Evolutionary conservation across 192 early-diverging fungal species (phyloP).

Genomic region (Backusella parvicylindrica): DNA sequence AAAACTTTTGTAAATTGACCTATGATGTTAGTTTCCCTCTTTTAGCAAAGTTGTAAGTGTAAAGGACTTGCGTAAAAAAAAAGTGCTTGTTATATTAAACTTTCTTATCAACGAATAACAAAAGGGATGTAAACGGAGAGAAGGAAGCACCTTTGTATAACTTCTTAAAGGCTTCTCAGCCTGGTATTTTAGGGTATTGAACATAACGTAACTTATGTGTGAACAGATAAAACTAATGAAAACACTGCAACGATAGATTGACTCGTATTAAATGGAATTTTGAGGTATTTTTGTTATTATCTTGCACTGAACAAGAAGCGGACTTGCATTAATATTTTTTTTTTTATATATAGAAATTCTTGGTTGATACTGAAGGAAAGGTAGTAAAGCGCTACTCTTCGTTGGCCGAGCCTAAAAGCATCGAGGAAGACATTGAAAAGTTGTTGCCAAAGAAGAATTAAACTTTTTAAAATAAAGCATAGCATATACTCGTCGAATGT

Average conservation of each 20-base stretch:
- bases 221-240: neutral
- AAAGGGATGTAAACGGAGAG: slow-evolving; percentile 71
- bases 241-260: neutral
- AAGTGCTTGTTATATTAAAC: neutral
- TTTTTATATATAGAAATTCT: slow-evolving; percentile 55
- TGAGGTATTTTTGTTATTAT: slow-evolving; percentile 38
- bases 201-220: neutral
- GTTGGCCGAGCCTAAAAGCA: slow-evolving; percentile 53
- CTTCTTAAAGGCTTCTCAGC: slow-evolving; percentile 56
- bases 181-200: slow-evolving; percentile 23
- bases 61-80: neutral
- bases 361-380: slow-evolving; percentile 62
- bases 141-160: slow-evolving; percentile 61
- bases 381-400: slow-evolving; percentile 67
- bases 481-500: neutral
- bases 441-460: slow-evolving; percentile 33
- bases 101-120: neutral
- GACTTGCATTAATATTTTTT: neutral
- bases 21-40: slow-evolving; percentile 87
- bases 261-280: slow-evolving; percentile 78
- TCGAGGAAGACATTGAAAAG: slow-evolving; percentile 58
- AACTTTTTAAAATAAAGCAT: neutral
- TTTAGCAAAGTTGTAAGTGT: slow-evolving; percentile 66
- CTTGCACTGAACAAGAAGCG: neutral
- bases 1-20: slow-evolving; percentile 58